phyloP scores from a whole-genome alignment of 2,329 filamentous ascomycete genomes.

The Colletotrichum echinochloae region DNA sequence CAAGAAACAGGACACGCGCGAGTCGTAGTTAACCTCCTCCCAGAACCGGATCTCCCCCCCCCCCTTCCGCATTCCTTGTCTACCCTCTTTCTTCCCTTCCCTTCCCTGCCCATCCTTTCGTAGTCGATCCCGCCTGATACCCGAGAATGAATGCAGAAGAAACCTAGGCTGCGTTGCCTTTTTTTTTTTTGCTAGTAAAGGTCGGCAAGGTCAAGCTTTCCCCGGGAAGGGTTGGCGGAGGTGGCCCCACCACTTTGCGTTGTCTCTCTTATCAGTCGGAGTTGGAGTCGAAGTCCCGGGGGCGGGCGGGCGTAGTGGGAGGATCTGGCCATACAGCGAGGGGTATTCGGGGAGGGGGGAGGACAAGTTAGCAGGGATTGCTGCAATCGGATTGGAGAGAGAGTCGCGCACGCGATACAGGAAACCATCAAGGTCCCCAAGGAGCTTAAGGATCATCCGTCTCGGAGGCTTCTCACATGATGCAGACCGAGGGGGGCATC shows the following conservation, averaged over 20 bases:
- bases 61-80: background rate
- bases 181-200: background rate
- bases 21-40: constrained; percentile 26
- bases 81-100: background rate
- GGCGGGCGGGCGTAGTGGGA: background rate
- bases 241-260: constrained; percentile 11
- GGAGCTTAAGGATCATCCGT: background rate
- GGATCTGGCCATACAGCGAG: constrained; percentile 33
- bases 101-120: background rate
- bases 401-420: constrained; percentile 13
- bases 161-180: constrained; percentile 1
- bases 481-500: background rate
- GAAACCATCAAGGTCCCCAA: constrained; percentile 32
- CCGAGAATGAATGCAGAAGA: constrained; percentile 23
- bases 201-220: constrained; percentile 31
- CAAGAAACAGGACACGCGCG: constrained; percentile 20
- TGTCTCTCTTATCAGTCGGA: constrained; percentile 36
- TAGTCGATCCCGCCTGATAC: constrained; percentile 23
- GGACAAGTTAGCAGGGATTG: constrained; percentile 24
- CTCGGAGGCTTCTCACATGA: constrained; percentile 25
- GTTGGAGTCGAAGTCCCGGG: constrained; percentile 8
- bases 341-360: constrained; percentile 3
- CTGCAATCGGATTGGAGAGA: constrained; percentile 9
- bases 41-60: background rate
- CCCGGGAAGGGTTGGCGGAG: background rate